A percentile compares a stretch with the other conserved stretches of the same genome.
phyloP scores from a whole-genome alignment of 2,329 filamentous ascomycete species.

The Beauveria asiatica region DNA sequence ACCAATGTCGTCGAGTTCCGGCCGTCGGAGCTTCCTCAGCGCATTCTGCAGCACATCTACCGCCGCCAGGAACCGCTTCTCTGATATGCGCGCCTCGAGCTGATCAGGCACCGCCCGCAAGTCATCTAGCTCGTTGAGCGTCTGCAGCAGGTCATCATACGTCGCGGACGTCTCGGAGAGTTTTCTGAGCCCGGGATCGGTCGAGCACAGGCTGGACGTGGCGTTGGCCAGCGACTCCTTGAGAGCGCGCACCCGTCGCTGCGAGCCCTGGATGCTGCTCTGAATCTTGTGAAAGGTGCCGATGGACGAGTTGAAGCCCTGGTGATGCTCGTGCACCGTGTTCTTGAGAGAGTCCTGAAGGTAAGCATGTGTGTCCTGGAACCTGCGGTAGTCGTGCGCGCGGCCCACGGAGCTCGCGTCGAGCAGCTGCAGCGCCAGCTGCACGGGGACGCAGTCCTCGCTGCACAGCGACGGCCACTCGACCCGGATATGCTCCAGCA shows the following conservation, averaged over 20 bases:
- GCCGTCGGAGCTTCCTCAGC: constrained; percentile 71
- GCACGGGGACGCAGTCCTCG: constrained; percentile 82
- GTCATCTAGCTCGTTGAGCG: constrained; percentile 77
- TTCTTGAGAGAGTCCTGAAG: constrained; percentile 88
- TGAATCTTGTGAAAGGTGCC: constrained; percentile 99
- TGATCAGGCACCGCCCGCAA: constrained; percentile 84
- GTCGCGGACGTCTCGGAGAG: constrained; percentile 79
- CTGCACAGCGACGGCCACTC: constrained; percentile 92
- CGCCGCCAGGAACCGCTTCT: constrained; percentile 88
- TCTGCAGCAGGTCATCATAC: constrained; percentile 83
- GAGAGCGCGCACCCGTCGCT: constrained; percentile 72
- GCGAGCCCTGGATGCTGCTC: constrained; percentile 79
- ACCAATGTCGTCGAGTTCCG: constrained; percentile 85
- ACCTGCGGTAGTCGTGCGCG: constrained; percentile 79
- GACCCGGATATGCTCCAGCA: constrained; percentile 73
- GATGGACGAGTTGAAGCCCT: constrained; percentile 98
- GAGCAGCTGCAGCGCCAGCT: constrained; percentile 89
- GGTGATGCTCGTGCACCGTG: constrained; percentile 97
- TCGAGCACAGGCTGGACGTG: constrained; percentile 72
- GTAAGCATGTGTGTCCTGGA: constrained; percentile 73
- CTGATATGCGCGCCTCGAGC: constrained; percentile 87
- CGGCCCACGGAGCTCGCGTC: constrained; percentile 89
- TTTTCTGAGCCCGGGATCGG: constrained; percentile 85
- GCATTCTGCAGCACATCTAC: constrained; percentile 89
- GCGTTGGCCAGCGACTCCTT: constrained; percentile 76